Evolutionary conservation across 176 grass and related monocot species (phyloP).

Genomic region (Phragmites australis): DNA sequence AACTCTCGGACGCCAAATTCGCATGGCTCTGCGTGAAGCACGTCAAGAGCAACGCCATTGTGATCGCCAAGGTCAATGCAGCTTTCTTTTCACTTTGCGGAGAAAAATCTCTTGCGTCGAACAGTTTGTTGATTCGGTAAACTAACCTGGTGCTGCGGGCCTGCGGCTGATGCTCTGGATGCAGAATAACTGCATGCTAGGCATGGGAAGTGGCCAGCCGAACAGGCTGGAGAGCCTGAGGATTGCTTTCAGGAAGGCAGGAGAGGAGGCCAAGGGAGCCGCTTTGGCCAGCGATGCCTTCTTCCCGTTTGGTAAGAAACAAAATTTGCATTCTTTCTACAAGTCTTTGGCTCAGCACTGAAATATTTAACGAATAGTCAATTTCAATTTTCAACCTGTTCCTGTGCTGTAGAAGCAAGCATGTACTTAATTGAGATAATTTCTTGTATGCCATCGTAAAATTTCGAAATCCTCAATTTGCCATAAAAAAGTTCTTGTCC

Average conservation of each 20-base stretch:
- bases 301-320: constrained; percentile 82
- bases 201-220: constrained; percentile 94
- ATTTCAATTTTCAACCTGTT: too few species aligned
- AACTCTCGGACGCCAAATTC: constrained; percentile 74
- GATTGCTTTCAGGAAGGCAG: constrained; percentile 89
- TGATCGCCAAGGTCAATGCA: constrained; percentile 80
- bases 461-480: too few species aligned
- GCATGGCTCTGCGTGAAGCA: constrained; percentile 97
- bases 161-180: background rate
- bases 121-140: background rate
- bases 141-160: background rate
- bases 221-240: constrained; percentile 79
- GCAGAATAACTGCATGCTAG: constrained; percentile 92
- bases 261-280: constrained; percentile 79
- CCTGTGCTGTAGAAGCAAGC: too few species aligned
- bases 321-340: background rate
- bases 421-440: too few species aligned
- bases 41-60: constrained; percentile 96
- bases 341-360: background rate
- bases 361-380: too few species aligned
- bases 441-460: too few species aligned
- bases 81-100: fast-evolving
- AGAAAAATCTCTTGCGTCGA: background rate
- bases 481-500: too few species aligned
- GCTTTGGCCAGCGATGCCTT: constrained; percentile 92